phyloP scores from a whole-genome alignment of 192 early-diverging fungal genomes.

The Ambispora gerdemannii region DNA sequence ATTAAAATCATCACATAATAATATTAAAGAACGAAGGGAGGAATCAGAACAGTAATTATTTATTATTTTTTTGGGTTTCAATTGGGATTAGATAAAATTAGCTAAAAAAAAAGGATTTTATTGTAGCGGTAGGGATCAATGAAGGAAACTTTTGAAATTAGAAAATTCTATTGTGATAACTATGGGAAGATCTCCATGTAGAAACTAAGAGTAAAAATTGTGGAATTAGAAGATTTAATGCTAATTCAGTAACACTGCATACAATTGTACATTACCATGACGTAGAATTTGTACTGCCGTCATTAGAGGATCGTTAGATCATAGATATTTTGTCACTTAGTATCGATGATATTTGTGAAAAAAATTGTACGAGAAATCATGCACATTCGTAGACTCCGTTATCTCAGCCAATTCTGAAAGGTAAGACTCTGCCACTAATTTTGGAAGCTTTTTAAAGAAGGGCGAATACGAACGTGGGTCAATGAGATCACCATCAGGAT shows the following conservation, averaged over 20 bases:
- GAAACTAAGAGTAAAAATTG: too few species aligned
- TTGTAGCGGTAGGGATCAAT: too few species aligned
- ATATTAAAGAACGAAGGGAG: too few species aligned
- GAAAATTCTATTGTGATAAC: too few species aligned
- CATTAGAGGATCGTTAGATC: slow-evolving; percentile 10
- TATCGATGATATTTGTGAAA: slow-evolving; percentile 20
- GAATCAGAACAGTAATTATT: too few species aligned
- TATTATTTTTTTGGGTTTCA: too few species aligned
- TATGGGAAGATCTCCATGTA: too few species aligned
- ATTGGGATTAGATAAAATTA: too few species aligned
- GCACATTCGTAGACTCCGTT: slow-evolving; percentile 22
- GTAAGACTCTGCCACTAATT: slow-evolving; percentile 6
- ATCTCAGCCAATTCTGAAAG: slow-evolving; percentile 27
- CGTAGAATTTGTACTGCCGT: slow-evolving; percentile 28
- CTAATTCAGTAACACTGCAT: too few species aligned
- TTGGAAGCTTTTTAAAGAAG: slow-evolving; percentile 28
- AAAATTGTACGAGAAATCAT: slow-evolving; percentile 20
- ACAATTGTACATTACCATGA: slow-evolving; percentile 24
- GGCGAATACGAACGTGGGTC: slow-evolving; percentile 2
- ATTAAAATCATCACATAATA: too few species aligned
- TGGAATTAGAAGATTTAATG: too few species aligned
- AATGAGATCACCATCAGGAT: slow-evolving; percentile 23
- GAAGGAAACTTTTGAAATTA: slow-evolving; percentile 14
- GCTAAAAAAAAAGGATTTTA: too few species aligned
- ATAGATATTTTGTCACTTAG: slow-evolving; percentile 13